Base-by-base conservation (phyloP, 768 basidiomycete genomes). In the Leccinum boreale region DNA sequence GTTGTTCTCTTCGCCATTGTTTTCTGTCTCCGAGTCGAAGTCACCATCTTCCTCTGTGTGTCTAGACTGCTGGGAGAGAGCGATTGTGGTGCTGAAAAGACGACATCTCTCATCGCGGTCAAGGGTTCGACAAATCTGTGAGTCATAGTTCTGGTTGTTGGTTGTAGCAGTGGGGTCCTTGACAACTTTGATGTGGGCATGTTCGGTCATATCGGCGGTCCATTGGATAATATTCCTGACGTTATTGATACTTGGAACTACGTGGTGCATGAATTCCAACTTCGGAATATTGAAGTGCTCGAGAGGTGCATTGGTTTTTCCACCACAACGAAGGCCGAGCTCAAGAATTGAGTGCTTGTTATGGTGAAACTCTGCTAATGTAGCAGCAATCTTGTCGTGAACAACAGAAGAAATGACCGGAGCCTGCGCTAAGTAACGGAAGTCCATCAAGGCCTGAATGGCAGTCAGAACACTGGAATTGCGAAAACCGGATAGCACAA, bases 91-190 rank as follows among this genome's bases (percentile, higher is more conserved):
- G 1, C 8, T 9, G 10, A 55, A 55, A 1, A 49, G 33, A 3
- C 4, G n/a, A 5, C 47, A 15, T 29, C 46, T 55, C 15, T 55
- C 35, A 0, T 49, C 26, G 2, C 12, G 17, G 35, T 55, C 46
- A 28, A 47, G 53, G 21, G n/a, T 4, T 7, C 11, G 17, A 11
- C 44, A 54, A n/a, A 54, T 47, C 3, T 54, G 53, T 2, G 14
- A 1, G 19, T 36, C 9, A 11, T 55, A 55, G n/a, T 48, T 21
- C 6, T 28, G 5, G 4, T 55, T 10, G 24, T 26, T 55, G 10
- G 24, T 55, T n/a, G 17, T 45, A 62, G 73, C 57, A 52, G 63
- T 3, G 45, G 42, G 29, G 52, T 50, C 49, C 29, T 50, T 50
- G 28, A 50, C 29, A 4, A 33, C 49, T 21, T 50, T 6, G 6